These are phyloP conservation scores for Pseudogymnoascus sp. DNA, from an alignment of 2,329 filamentous ascomycete species.

Conservation along the genomic window DNA sequence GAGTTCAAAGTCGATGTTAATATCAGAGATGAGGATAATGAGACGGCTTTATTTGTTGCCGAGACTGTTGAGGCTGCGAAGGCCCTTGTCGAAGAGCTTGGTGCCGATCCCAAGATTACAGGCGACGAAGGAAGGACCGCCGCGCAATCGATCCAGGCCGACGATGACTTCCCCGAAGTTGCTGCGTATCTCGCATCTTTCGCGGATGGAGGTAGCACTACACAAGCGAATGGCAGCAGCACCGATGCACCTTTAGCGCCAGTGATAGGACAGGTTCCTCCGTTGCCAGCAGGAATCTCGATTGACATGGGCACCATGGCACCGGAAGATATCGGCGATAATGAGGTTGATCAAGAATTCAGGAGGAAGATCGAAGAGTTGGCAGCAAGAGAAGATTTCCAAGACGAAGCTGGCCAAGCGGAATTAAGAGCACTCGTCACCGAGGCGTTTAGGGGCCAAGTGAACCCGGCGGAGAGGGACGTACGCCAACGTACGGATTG, in stretches of 20 bases:
- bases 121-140: slow-evolving; percentile 76
- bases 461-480: slow-evolving; percentile 51
- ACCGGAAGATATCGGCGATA: slow-evolving; percentile 52
- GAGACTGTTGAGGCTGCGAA: slow-evolving; percentile 74
- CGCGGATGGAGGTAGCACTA: slow-evolving; percentile 28
- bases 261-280: slow-evolving; percentile 38
- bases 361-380: slow-evolving; percentile 81
- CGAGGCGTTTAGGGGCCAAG: slow-evolving; percentile 67
- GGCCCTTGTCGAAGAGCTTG: slow-evolving; percentile 75
- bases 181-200: slow-evolving; percentile 50
- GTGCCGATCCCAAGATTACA: slow-evolving; percentile 55
- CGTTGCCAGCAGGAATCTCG: slow-evolving; percentile 67
- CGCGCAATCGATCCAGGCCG: slow-evolving; percentile 68
- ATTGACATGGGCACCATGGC: slow-evolving; percentile 72
- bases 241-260: slow-evolving; percentile 5
- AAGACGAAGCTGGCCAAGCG: slow-evolving; percentile 70
- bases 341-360: slow-evolving; percentile 74
- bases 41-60: slow-evolving; percentile 90
- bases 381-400: slow-evolving; percentile 74
- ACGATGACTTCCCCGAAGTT: slow-evolving; percentile 71
- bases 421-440: slow-evolving; percentile 72
- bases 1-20: slow-evolving; percentile 75
- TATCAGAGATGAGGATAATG: slow-evolving; percentile 80
- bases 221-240: slow-evolving; percentile 23
- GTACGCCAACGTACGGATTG: slow-evolving; percentile 56